Evolutionary conservation across 1,284 basidiomycete genomes (phyloP).

Genomic region (Ustilago tritici): DNA sequence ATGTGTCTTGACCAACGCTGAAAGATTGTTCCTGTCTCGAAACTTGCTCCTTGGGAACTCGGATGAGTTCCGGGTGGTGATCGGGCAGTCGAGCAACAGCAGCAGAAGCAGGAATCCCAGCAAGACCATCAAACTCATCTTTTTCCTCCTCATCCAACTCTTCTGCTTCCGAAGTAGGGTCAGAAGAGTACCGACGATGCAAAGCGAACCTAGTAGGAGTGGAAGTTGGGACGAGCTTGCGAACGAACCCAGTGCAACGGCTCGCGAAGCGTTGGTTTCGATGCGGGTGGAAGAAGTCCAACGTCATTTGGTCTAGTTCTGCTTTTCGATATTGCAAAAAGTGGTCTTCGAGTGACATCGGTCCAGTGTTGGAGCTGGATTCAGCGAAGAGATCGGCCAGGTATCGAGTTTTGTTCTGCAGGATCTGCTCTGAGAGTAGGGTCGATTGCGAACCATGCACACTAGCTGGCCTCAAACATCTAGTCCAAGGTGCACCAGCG

Average conservation of each 20-base stretch:
- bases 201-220: slow-evolving; percentile 71
- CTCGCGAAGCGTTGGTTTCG: slow-evolving; percentile 70
- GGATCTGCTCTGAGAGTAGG: slow-evolving; percentile 57
- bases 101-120: slow-evolving; percentile 47
- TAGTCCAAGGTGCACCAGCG: slow-evolving; percentile 54
- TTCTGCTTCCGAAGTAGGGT: slow-evolving; percentile 1
- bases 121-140: slow-evolving; percentile 69
- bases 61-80: slow-evolving; percentile 18
- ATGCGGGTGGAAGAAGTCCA: slow-evolving; percentile 71
- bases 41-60: slow-evolving; percentile 1
- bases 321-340: slow-evolving; percentile 69
- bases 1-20: slow-evolving; percentile 27
- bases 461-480: slow-evolving; percentile 41
- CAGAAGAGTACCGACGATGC: slow-evolving; percentile 55
- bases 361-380: slow-evolving; percentile 21
- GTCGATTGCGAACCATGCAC: slow-evolving; percentile 13
- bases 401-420: slow-evolving; percentile 67
- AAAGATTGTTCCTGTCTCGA: slow-evolving; percentile 3
- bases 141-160: slow-evolving; percentile 69
- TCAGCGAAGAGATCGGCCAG: slow-evolving; percentile 59
- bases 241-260: slow-evolving; percentile 71
- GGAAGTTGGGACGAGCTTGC: slow-evolving; percentile 70
- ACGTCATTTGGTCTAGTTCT: slow-evolving; percentile 72
- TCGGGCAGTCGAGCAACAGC: slow-evolving; percentile 41
- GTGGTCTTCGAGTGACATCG: slow-evolving; percentile 20